A percentile compares a stretch with the other conserved stretches of the same genome.
Evolutionary conservation across 2,329 filamentous ascomycete species (phyloP).

Genomic region (Fusarium guadeloupense): DNA sequence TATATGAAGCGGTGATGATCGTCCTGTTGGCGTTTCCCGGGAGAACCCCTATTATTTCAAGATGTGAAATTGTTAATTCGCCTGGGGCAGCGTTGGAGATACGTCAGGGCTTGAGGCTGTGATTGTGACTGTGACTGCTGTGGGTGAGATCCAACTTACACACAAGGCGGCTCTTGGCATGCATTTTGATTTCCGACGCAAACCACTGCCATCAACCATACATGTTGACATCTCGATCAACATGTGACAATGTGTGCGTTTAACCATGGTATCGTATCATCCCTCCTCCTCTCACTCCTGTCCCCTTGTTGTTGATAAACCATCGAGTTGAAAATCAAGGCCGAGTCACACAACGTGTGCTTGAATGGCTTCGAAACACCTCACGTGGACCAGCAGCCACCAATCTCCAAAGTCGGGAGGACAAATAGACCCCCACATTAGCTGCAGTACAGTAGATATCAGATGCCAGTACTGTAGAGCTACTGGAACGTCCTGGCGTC

Average conservation of each 20-base stretch:
- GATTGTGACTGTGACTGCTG: conserved; percentile 1
- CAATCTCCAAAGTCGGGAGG: conserved; percentile 9
- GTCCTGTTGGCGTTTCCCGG: background rate
- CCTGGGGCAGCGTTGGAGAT: too few species aligned
- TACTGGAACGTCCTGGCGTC: too few species aligned
- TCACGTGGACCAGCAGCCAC: conserved; percentile 29
- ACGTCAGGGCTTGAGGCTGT: conserved; percentile 1
- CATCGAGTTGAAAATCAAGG: conserved; percentile 5
- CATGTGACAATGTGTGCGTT: conserved; percentile 3
- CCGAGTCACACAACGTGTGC: conserved; percentile 16
- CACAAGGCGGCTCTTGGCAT: conserved; percentile 1
- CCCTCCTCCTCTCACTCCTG: background rate
- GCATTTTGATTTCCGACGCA: background rate
- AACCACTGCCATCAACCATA: background rate
- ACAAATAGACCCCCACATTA: conserved; percentile 1
- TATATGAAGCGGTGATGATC: background rate
- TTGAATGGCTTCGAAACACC: conserved; percentile 16
- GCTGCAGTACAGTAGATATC: conserved; percentile 5
- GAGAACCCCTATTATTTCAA: background rate
- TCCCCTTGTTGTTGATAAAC: background rate
- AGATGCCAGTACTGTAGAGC: background rate
- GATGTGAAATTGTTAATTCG: too few species aligned
- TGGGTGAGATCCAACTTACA: background rate
- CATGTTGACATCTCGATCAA: too few species aligned
- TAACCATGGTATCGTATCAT: too few species aligned